Base-by-base conservation (phyloP, 2,329 filamentous ascomycete species). In the Teratosphaeria pseudoeucalypti region DNA sequence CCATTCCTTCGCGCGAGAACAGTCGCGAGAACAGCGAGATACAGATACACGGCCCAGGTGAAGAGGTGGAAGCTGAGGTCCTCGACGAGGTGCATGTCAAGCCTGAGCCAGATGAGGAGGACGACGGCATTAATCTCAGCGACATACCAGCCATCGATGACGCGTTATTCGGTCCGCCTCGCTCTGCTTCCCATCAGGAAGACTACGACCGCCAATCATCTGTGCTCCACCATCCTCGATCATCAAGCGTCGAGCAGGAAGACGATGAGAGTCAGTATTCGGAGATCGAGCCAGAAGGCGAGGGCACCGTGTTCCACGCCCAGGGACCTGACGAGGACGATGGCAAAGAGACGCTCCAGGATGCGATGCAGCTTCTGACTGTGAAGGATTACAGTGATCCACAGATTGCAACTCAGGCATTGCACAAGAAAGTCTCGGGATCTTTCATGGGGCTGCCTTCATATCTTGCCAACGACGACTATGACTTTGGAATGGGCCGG, bases 1-100 rank as follows among this genome's bases (percentile, higher is more conserved):
- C 92, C 0, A 90, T 96, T 66, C 92, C 90, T 23, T 95, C 90
- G 39, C 87, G 90, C 14, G 92, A 96, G 74, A 85, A 85, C 64
- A 71, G 68, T 58, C 61, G 64, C 6, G 69, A 71, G 60, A 68
- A 63, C 11, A 68, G 65, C 57, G 63, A 66, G 27, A 61, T 60
- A 27, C 63, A 66, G 43, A 49, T 60, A 14, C 52, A 34, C 19
- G 6, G 19, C 34, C 23, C 23, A 27, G 23, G 14, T 27, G 34
- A n/a, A 16, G 83, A 81, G 1, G 77, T 84, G 47, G 60, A 66
- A 11, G 71, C 84, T 52, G 79, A 82, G n/a, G 82, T 84, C 27
- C 79, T 81, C 52, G 85, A 85, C 60, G 80, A 87, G 57, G 84
- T 91, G 65, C 87, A 86, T 65, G 85, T 92, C 68, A 89, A 87